These are phyloP conservation scores for Neltuma alba DNA, from an alignment of 306 rosid genomes.

Conservation along the genomic window DNA sequence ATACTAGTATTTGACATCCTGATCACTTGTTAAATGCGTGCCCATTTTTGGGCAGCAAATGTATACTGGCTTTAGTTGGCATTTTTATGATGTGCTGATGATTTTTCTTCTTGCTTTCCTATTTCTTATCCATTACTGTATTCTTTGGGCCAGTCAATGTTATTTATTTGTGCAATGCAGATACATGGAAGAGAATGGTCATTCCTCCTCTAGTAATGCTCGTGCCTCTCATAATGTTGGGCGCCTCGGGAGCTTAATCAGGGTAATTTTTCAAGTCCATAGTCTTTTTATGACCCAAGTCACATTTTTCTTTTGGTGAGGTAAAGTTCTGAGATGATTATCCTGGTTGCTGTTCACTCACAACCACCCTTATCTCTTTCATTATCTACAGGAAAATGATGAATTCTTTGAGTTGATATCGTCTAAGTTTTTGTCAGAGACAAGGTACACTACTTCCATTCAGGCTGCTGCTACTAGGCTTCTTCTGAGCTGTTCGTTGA, in stretches of 20 bases:
- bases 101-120: background rate
- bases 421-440: constrained; percentile 72
- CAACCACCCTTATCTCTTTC: background rate
- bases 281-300: background rate
- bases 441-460: constrained; percentile 62
- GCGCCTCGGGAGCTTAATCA: constrained; percentile 73
- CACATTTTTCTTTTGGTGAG: background rate
- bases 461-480: constrained; percentile 87
- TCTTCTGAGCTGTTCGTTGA: constrained; percentile 74
- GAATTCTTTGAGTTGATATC: constrained; percentile 95
- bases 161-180: constrained; percentile 49
- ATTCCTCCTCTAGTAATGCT: constrained; percentile 72
- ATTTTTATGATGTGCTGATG: background rate
- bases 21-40: background rate
- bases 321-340: constrained; percentile 1
- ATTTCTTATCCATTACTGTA: background rate
- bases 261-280: constrained; percentile 59
- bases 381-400: constrained; percentile 72
- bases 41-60: background rate
- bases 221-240: constrained; percentile 85
- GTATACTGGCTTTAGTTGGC: background rate
- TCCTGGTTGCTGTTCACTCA: background rate
- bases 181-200: constrained; percentile 82
- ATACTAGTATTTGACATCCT: background rate
- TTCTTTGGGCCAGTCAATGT: background rate